Conservation (phyloP, 2,329 filamentous ascomycete genomes). For the Sporothrix dimorphospora region DNA sequence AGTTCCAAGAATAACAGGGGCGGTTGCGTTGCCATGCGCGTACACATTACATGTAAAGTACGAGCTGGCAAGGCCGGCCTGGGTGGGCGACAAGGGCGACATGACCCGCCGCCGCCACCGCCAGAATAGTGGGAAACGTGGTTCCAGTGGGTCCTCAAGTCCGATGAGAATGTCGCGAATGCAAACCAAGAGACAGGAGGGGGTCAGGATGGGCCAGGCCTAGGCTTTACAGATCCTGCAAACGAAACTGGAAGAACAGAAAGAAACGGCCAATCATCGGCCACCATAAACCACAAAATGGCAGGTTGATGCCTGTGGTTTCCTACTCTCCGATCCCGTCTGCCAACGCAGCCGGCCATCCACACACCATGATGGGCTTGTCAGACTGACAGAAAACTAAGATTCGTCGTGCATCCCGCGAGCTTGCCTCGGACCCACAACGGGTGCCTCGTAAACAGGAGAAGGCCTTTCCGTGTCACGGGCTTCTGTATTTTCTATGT, state of each 20-base stretch:
- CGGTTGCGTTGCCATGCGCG: neutral
- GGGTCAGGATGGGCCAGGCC: neutral
- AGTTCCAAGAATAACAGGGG: neutral
- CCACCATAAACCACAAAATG: neutral
- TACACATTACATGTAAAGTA: neutral
- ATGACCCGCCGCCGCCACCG: constrained; percentile 10
- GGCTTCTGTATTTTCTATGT: neutral
- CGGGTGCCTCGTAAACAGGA: neutral
- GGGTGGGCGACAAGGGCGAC: neutral
- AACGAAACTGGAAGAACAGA: neutral
- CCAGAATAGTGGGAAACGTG: constrained; percentile 4
- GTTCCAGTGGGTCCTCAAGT: neutral
- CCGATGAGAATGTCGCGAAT: neutral
- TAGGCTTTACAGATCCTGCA: neutral
- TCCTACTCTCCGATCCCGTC: constrained; percentile 1
- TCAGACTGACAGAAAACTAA: neutral
- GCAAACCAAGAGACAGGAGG: neutral
- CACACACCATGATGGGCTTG: neutral
- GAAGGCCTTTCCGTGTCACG: neutral
- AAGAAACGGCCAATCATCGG: neutral
- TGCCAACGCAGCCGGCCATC: constrained; percentile 3
- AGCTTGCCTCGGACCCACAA: neutral
- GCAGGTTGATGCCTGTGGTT: neutral
- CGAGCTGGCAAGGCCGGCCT: neutral
- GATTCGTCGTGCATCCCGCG: neutral